Evolutionary conservation across 345 rosid genomes (phyloP), one percentile per base, ranked within the genome.

Genomic region (Psidium friedrichsthalianum): DNA sequence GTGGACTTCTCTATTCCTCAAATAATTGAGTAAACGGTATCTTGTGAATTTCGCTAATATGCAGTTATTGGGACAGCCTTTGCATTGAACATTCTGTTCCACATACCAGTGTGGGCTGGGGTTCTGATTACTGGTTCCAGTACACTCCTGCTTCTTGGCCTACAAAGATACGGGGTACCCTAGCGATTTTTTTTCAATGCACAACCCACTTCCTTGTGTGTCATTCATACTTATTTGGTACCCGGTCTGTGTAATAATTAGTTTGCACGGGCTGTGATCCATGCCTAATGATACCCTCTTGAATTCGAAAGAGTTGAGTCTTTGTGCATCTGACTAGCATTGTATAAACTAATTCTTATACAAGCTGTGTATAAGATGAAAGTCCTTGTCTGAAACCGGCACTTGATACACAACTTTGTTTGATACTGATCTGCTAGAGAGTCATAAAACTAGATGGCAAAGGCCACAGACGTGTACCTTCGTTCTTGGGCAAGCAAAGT

Each of bases 51-150:
- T 56, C 74, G 7, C 61, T 11, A 64, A n/a, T 61, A 40, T 55
- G 44, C 92, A 93, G 96, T 94, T 84, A 90, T 93, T 12, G 96
- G 96, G 85, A 93, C 95, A 76, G 94, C 96, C 22, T 94, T 91
- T 86, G 96, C 89, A 40, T 85, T 94, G 36, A 91, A 93, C 80
- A 91, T 93, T 59, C 61, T 94, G 85, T 89, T 94, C 44, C 78
- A 90, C 52, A 86, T 94, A 82, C 95, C 93, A 8, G 87, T 93
- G 2, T 93, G 94, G 92, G 84, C 40, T 29, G 96, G 96, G 82
- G 96, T 94, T 86, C 90, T 94, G 3, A 54, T 84, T 27, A 93
- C 95, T 9, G 95, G 96, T 21, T 76, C 51, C 3, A 94, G 94
- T 90, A 94, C 96, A 82, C 93, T 94, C 74, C 83, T 94, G 15